Evolutionary conservation across 2,329 filamentous ascomycete genomes (phyloP), one percentile per base, ranked within the genome.

Genomic region (Elsinoe fawcettii): DNA sequence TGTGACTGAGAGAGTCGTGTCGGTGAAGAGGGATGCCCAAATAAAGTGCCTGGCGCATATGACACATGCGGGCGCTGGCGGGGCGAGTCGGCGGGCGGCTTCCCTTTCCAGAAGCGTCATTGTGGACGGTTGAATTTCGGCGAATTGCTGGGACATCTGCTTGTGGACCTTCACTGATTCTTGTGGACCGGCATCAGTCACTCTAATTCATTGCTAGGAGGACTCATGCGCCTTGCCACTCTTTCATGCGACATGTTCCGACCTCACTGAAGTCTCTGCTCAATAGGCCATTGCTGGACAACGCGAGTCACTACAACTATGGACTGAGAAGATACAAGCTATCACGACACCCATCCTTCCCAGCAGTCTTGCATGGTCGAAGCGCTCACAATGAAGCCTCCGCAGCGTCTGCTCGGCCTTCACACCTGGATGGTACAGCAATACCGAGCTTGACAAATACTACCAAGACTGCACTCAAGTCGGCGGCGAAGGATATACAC

Each of bases 221-320:
- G 36, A 23, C 20, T n/a, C 11, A 16, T 25, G 36, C 23, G 11
- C 32, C 20, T 39, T 14, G 16, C 20, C 32, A 25, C 8, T 11
- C 53, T 32, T 44, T 22, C 32, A 55, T 55, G 36, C 36, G 22
- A 43, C 22, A 55, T 55, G 53, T 55, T 20, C 46, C 23, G 27
- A 30, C 23, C 30, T 14, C 43, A 32, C 55, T 57, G 60, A 58
- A 51, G 39, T 59, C 57, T 60, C 59, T 49, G 27, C 44, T 27
- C 14, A 2, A 8, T 12, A 12, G n/a, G 20, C 20, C 16, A 14
- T 25, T 25, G 41, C 41, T 23, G 41, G 20, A 46, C 9, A 25
- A 25, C 23, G 34, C 34, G 14, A 37, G 41, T 46, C 41, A 14
- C 20, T 5, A 46, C 41, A 18, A 25, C 25, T 2, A 22, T n/a